Conservation (phyloP, 2,329 filamentous ascomycete genomes). For the Colletotrichum camelliae region DNA sequence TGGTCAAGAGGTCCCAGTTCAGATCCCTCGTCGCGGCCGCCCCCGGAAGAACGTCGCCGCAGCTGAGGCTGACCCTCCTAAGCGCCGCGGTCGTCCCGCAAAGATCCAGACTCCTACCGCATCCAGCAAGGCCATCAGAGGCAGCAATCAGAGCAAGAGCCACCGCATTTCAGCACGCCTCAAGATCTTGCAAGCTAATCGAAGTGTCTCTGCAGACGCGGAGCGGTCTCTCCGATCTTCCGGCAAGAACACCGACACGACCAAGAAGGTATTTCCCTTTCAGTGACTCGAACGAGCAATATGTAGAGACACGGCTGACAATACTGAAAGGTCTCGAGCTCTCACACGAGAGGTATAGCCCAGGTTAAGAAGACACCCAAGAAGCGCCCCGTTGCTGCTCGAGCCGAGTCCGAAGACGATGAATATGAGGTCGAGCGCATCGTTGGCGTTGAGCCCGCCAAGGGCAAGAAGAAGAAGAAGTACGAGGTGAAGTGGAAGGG, state of each 20-base stretch:
- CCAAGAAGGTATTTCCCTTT: background rate
- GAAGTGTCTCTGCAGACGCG: background rate
- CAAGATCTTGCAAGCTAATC: background rate
- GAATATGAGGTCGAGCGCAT: conserved; percentile 57
- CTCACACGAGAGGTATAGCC: background rate
- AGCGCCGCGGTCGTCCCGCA: background rate
- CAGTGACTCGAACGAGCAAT: background rate
- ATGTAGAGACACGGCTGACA: background rate
- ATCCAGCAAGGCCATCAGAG: background rate
- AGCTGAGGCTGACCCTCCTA: background rate
- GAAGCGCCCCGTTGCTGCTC: background rate
- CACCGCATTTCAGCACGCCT: background rate
- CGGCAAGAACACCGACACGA: background rate
- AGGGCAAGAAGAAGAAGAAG: conserved; percentile 39
- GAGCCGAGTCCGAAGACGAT: conserved; percentile 16
- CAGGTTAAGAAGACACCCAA: background rate
- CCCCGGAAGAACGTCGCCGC: background rate
- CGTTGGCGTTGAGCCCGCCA: conserved; percentile 43
- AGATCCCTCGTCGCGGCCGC: background rate
- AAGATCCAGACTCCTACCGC: background rate
- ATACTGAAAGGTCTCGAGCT: background rate
- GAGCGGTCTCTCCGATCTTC: background rate
- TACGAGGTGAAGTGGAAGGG: conserved; percentile 62
- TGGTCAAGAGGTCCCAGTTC: background rate
- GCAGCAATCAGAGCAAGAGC: background rate